Base-by-base conservation (phyloP, 129 eudicot genomes). In the Gnaphalium uliginosum region DNA sequence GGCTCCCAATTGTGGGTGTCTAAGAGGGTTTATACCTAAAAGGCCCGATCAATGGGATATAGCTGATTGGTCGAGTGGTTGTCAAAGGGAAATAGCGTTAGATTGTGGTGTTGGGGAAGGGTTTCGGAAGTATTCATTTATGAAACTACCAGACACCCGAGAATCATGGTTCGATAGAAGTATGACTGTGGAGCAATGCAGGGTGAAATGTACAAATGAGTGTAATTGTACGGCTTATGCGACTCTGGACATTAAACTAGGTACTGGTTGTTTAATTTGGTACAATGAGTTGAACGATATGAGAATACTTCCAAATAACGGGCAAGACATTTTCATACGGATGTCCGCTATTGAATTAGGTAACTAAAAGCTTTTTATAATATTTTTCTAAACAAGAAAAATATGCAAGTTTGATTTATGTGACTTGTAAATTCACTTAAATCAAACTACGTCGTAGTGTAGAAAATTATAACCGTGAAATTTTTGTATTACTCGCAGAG, bases 181-280 rank as follows among this genome's bases (percentile, higher is more conserved):
- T 56, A 76, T 76, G 86, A 67, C 46, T 18, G 23, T 76, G 0
- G 64, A 27, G 18, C 78, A 87, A 29, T 88, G 93, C 22, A n/a
- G 72, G 82, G 8, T 2, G 18, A 69, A 18, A 39, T 86, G 93
- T 78, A 51, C 51, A 50, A 83, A 59, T 18, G 78, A 88, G 46
- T 88, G 93, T 41, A 80, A 81, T 18, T 88, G 93, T 69, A 14
- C 77, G 25, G 89, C 86, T 15, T 88, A 81, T 61, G 46, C 87
- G 8, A 13, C 23, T 17, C 5, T 63, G 23, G 39, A 68, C 32
- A 15, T 37, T 8, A 43, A 8, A 0, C 21, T 67, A 3, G 76
- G 68, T 13, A 78, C 18, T 17, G 83, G 83, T 0, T 83, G 86
- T 50, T 79, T 83, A 62, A 1, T 78, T 14, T 83, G 83, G 86